phyloP scores from a whole-genome alignment of 2,329 filamentous ascomycete species.

The Akanthomyces lecanii region DNA sequence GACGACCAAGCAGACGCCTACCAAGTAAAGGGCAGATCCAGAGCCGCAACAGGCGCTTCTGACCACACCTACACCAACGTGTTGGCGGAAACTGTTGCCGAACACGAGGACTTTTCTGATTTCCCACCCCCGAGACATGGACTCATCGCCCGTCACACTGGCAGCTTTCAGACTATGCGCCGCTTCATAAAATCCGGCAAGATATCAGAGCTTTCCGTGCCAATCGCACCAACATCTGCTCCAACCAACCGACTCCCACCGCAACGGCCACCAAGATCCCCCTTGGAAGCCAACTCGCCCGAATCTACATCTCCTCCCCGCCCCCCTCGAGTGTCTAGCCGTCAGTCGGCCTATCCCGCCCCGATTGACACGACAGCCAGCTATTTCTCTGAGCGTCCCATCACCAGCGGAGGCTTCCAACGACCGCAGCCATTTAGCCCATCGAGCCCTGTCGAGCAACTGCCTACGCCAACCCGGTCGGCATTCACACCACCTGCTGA shows the following conservation, averaged over 20 bases:
- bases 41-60: slow-evolving; percentile 9
- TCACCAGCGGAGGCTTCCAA: slow-evolving; percentile 42
- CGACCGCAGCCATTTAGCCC: slow-evolving; percentile 41
- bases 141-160: slow-evolving; percentile 14
- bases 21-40: background rate
- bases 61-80: slow-evolving; percentile 14
- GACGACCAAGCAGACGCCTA: background rate
- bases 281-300: slow-evolving; percentile 40
- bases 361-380: slow-evolving; percentile 36
- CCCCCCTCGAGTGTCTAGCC: slow-evolving; percentile 54
- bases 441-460: slow-evolving; percentile 22
- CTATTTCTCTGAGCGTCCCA: slow-evolving; percentile 38
- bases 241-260: slow-evolving; percentile 8
- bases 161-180: slow-evolving; percentile 15
- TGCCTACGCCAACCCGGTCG: slow-evolving; percentile 18
- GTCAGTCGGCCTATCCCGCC: slow-evolving; percentile 43
- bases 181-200: slow-evolving; percentile 17
- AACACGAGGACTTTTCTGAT: background rate
- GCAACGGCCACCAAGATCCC: slow-evolving; percentile 37
- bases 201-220: slow-evolving; percentile 1
- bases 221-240: background rate
- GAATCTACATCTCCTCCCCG: slow-evolving; percentile 37
- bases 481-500: slow-evolving; percentile 15
- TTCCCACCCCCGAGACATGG: slow-evolving; percentile 4
- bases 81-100: slow-evolving; percentile 6